Base-by-base conservation (phyloP, 208 protist species). In the Acanthamoeba castellanii region DNA sequence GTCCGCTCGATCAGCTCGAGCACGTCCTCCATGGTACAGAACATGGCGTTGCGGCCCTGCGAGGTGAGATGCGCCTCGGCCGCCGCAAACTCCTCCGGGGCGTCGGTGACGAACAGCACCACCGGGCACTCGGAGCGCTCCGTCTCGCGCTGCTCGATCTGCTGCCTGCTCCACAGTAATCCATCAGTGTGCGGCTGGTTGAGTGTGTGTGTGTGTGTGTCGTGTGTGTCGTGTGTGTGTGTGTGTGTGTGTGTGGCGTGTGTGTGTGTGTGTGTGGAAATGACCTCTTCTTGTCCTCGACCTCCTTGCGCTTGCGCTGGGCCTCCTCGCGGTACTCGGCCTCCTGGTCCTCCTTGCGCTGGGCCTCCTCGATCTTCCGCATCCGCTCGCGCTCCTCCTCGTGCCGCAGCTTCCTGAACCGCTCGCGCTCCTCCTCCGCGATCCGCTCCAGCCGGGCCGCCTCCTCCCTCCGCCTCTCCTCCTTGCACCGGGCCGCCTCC, bases 11-110 rank as follows among this genome's bases (percentile, higher is more conserved):
- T 42, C 47, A 61, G 81, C 13, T 22, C 52, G 27, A 88, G 81
- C 25, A 88, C 81, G 13, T 88, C 81, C 25, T 88, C 81, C 81
- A 88, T 55, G 9, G 81, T 34, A 18, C 50, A 55, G 50, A 88
- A 55, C 9, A 88, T 22, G 7, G 81, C 81, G 18, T 88, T 88
- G 50, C 81, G 42, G 11, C 81, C 66, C 32, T 74, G 66, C 27
- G 66, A 74, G 37, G 72, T 81, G 72, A 81, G 72, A 11, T 81
- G 72, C 37, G 2, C 72, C 72, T 81, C 72, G 30, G 32, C 72
- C 30, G 32, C 30, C 25, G 27, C 72, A 30, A 45, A 81, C 72
- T 81, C 72, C 22, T 32, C 72, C 6, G 30, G 72, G 37, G 2
- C 22, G 1, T 81, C 72, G 2, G 72, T 81, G 2, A 81, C 72